Evolutionary conservation across 345 rosid species (phyloP), one percentile per base, ranked within the genome.

Genomic region (Eutrema heterophyllum): DNA sequence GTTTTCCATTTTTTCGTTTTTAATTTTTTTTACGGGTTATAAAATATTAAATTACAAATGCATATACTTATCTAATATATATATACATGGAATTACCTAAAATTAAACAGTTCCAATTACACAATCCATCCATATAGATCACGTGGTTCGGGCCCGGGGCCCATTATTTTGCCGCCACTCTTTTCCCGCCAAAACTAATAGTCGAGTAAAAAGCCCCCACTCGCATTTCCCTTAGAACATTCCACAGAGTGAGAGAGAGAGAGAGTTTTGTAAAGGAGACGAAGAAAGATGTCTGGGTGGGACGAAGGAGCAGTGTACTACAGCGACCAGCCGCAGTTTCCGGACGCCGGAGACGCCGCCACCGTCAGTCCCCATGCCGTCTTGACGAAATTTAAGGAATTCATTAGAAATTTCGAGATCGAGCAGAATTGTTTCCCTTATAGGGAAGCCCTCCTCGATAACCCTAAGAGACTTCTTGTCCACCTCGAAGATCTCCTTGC

Each of bases 271-370:
- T 33, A 40, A 45, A 51, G 60, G 59, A 45, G 38, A 30, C 26
- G 52, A 71, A 58, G 41, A 45, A 79, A 60, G 35, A 92, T 93
- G 98, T 93, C 98, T 2, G 98, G 95, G 9, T 86, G 97, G 97
- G 94, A 93, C 67, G 97, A 86, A 76, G 98, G 96, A 43, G 89
- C 87, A 9, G 91, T 95, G 16, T 86, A 86, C 85, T 95, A 81
- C 89, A 95, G 98, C 81, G 92, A 90, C 78, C 96, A 90, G 82
- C 92, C 96, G 14, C 96, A 89, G 76, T 93, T 90, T 70, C 96
- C 92, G 15, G 91, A 90, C 40, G 68, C 82, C 27, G 93, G 80
- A 39, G 75, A 82, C 32, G 81, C 68, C 14, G 81, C 83, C 41
- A 83, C 56, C 30, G 76, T 84, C 30, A 70, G 96, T 35, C 93